phyloP scores from a whole-genome alignment of 495 filamentous ascomycete genomes.

The Aspergillus saccharolyticus region DNA sequence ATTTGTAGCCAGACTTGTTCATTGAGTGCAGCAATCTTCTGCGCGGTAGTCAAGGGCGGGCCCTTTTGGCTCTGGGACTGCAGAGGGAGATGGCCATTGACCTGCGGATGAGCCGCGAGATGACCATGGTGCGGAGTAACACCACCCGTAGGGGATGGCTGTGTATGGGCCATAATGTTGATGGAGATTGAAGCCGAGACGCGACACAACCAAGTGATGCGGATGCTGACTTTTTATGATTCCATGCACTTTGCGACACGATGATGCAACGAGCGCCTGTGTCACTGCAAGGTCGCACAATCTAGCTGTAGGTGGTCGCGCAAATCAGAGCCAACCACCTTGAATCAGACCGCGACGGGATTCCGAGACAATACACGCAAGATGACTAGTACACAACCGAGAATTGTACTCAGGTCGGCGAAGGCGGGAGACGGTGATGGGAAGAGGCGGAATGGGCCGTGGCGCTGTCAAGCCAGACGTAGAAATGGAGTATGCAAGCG shows the following conservation, averaged over 20 bases:
- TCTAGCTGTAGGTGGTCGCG: constrained; percentile 17
- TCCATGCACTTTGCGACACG: constrained; percentile 34
- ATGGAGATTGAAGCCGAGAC: constrained; percentile 2
- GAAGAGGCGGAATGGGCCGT: neutral
- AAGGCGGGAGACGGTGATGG: neutral
- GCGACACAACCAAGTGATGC: constrained; percentile 5
- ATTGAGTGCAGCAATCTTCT: constrained; percentile 62
- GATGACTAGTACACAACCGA: constrained; percentile 2
- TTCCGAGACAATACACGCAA: constrained; percentile 6
- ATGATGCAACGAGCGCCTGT: constrained; percentile 33
- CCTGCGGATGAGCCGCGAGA: constrained; percentile 44
- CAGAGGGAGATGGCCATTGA: constrained; percentile 50
- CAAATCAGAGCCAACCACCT: constrained; percentile 9
- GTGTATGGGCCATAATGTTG: constrained; percentile 44
- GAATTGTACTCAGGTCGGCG: neutral
- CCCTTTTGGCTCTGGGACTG: constrained; percentile 50
- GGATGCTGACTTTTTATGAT: constrained; percentile 3
- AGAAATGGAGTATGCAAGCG: neutral
- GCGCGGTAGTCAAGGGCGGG: constrained; percentile 47
- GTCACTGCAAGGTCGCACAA: constrained; percentile 19
- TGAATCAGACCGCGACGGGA: constrained; percentile 12
- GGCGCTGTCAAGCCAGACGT: neutral
- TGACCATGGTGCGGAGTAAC: constrained; percentile 48
- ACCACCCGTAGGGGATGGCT: constrained; percentile 48
- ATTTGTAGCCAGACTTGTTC: constrained; percentile 93